Evolutionary conservation across 306 rosid genomes (phyloP).

Genomic region (Betula pendula): DNA sequence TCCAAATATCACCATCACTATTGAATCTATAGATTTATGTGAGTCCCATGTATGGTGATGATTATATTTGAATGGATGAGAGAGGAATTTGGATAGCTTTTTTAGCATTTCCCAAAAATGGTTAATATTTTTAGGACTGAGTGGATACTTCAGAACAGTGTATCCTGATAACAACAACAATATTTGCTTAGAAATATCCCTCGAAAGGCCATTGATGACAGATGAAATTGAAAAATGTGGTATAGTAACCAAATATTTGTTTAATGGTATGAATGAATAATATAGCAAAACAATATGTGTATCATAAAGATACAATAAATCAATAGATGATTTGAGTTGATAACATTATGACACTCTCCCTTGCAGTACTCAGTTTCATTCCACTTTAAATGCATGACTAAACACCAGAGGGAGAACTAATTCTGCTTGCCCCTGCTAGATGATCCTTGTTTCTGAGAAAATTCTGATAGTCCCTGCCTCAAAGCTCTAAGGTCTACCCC

Average conservation of each 20-base stretch:
- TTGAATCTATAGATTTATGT: too few relatives aligned
- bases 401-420: not conserved
- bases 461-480: constrained; percentile 23
- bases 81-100: too few relatives aligned
- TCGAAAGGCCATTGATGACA: not conserved
- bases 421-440: constrained; percentile 12
- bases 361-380: not conserved
- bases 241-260: not conserved
- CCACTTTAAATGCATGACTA: not conserved
- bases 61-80: too few relatives aligned
- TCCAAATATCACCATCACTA: too few relatives aligned
- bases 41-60: too few relatives aligned
- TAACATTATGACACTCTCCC: not conserved
- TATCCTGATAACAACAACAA: not conserved
- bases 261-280: not conserved
- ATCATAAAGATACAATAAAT: not conserved
- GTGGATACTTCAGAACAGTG: not conserved
- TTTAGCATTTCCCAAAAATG: too few relatives aligned
- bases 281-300: not conserved
- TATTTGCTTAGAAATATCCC: not conserved
- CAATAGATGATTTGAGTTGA: not conserved
- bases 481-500: constrained; percentile 32
- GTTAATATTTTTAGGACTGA: not conserved
- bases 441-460: constrained; percentile 20
- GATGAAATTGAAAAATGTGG: not conserved